Evolutionary conservation across 2,329 filamentous ascomycete genomes (phyloP).

Genomic region (Cercospora sesami): DNA sequence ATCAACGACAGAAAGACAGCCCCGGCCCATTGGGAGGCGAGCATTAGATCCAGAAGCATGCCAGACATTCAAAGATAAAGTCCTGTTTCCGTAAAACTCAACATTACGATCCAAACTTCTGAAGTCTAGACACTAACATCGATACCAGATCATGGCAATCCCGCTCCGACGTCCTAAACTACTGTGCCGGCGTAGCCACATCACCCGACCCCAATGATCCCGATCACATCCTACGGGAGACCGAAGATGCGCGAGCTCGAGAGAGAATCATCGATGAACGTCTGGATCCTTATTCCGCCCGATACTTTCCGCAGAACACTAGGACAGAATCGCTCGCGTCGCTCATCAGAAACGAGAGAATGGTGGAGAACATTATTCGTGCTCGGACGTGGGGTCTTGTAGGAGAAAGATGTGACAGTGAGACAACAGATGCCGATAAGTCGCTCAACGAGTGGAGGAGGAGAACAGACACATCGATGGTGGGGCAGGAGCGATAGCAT

Average conservation of each 20-base stretch:
- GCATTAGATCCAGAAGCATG: constrained; percentile 66
- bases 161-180: constrained; percentile 78
- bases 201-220: constrained; percentile 86
- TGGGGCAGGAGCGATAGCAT: not conserved
- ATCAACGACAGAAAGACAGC: constrained; percentile 67
- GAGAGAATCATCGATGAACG: constrained; percentile 81
- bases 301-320: constrained; percentile 77
- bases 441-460: constrained; percentile 64
- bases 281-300: constrained; percentile 83
- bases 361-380: constrained; percentile 76
- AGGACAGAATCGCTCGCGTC: constrained; percentile 76
- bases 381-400: constrained; percentile 79
- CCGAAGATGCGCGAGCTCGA: constrained; percentile 68
- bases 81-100: constrained; percentile 67
- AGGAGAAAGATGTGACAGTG: constrained; percentile 68
- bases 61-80: constrained; percentile 68
- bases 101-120: not conserved
- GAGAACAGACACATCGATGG: constrained; percentile 9
- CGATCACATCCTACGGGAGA: constrained; percentile 66
- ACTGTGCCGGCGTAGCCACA: constrained; percentile 85
- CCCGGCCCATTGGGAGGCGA: constrained; percentile 49
- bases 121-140: not conserved
- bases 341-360: constrained; percentile 71
- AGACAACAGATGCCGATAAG: constrained; percentile 61
- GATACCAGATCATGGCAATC: constrained; percentile 70